These are phyloP conservation scores for Leishmania martiniquensis DNA, from an alignment of 208 protist genomes.

Conservation along the genomic window DNA sequence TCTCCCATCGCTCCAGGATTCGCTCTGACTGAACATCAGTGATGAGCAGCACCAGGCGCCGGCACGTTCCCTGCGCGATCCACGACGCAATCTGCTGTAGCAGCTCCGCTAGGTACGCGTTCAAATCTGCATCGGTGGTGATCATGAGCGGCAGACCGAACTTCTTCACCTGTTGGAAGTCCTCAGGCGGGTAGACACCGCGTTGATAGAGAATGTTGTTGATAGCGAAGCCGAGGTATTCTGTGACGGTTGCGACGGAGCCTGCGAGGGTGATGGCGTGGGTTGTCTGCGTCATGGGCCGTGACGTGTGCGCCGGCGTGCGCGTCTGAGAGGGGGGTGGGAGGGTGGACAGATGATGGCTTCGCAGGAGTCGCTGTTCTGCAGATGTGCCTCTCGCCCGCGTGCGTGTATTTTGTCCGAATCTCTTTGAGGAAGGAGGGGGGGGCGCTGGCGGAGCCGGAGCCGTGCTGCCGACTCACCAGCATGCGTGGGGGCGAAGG, in stretches of 20 bases:
- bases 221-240: constrained; percentile 97
- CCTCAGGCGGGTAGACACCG: constrained; percentile 97
- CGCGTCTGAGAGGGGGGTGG: background rate
- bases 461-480: background rate
- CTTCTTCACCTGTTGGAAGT: constrained; percentile 93
- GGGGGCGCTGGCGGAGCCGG: background rate
- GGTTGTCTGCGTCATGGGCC: constrained; percentile 42
- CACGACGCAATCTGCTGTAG: constrained; percentile 95
- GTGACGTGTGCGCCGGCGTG: background rate
- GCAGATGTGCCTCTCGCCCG: background rate
- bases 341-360: background rate
- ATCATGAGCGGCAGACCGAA: constrained; percentile 97
- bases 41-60: constrained; percentile 96
- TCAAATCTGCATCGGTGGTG: constrained; percentile 94
- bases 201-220: constrained; percentile 97
- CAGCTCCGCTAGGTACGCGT: constrained; percentile 95
- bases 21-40: constrained; percentile 54
- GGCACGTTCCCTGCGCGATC: constrained; percentile 88
- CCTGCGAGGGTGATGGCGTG: constrained; percentile 96
- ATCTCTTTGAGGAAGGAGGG: background rate
- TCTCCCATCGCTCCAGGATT: constrained; percentile 97
- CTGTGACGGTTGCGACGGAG: constrained; percentile 96
- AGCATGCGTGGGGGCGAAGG: background rate
- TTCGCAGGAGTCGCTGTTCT: background rate
- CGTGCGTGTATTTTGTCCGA: background rate